A percentile compares a stretch with the other conserved stretches of the same genome.
Evolutionary conservation across 2,329 filamentous ascomycete genomes (phyloP).

Genomic region (Hirsutella rhossiliensis): DNA sequence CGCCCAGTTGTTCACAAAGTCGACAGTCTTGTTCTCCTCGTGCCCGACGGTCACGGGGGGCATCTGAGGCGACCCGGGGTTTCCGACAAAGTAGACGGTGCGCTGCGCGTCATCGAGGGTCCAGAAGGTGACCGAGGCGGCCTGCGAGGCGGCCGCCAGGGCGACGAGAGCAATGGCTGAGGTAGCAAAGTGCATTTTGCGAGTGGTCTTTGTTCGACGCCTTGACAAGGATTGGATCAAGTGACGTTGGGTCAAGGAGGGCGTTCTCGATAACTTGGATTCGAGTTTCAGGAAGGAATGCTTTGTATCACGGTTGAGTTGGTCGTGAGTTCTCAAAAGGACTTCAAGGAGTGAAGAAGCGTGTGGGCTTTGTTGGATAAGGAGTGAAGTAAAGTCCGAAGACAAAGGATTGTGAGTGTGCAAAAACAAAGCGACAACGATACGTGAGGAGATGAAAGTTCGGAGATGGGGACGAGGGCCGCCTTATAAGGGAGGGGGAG

Average conservation of each 20-base stretch:
- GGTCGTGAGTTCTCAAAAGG: background rate
- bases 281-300: background rate
- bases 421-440: no score
- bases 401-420: background rate
- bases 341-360: slow-evolving; percentile 15
- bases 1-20: slow-evolving; percentile 30
- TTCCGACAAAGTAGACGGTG: slow-evolving; percentile 38
- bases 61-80: slow-evolving; percentile 22
- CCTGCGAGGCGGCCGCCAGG: slow-evolving; percentile 27
- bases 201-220: background rate
- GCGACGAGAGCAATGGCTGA: slow-evolving; percentile 31
- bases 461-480: no score
- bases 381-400: slow-evolving; percentile 8
- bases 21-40: slow-evolving; percentile 24
- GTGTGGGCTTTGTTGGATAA: slow-evolving; percentile 7
- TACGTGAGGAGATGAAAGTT: no score
- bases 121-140: slow-evolving; percentile 43
- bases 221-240: no score
- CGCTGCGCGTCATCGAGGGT: slow-evolving; percentile 41
- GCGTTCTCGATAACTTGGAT: background rate
- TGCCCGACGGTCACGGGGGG: slow-evolving; percentile 26
- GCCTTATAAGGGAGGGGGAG: no score
- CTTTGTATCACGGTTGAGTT: background rate
- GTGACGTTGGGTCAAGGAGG: no score
- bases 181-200: slow-evolving; percentile 43